Evolutionary conservation across 352 stramenopile genomes (phyloP), one percentile per base, ranked within the genome.

Genomic region (Phytophthora citrophthora): DNA sequence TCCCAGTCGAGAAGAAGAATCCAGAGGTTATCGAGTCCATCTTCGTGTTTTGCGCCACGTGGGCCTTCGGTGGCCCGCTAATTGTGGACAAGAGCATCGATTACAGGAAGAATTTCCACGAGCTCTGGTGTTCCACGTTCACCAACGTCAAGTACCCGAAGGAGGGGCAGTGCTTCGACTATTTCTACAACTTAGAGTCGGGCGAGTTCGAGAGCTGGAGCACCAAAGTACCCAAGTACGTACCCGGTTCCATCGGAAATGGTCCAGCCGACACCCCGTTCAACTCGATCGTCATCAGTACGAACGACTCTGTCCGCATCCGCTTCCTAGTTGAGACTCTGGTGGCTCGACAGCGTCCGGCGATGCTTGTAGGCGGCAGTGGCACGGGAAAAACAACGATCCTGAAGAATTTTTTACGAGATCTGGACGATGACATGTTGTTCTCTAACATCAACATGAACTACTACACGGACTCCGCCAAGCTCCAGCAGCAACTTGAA

Each of bases 401-500:
- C 47, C 88, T 99, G 43, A 98, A 98, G 69, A 98, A 98, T 50
- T 99, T 98, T 68, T 72, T 98, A 15, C 83, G 89, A 2, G 89
- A 88, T 63, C 41, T 92, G 0, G 84, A 95, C 45, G 96, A 99
- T 46, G 92, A 97, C 50, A 97, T 99, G 81, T 76, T 99, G 27
- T 97, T 92, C 72, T 97, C 94, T 50, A 98, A 89, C 62, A 98
- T 99, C 74, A 98, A 98, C 74, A 98, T 99, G 96, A 98, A 97
- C 61, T 98, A 98, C 77, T 98, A 97, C 77, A 98, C 92, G 3
- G 92, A 98, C 66, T 98, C 92, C 18, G 96, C 89, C 68, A 97
- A 96, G 45, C 70, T 99, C 7, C 94, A 98, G 63, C 88, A 97
- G 56, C 96, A 99, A 59, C 74, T 99, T 20, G 96, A 99, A 69